These are phyloP conservation scores for Paraurostyla sp. DNA, from an alignment of 73 alveolate genomes.

Conservation along the genomic window DNA sequence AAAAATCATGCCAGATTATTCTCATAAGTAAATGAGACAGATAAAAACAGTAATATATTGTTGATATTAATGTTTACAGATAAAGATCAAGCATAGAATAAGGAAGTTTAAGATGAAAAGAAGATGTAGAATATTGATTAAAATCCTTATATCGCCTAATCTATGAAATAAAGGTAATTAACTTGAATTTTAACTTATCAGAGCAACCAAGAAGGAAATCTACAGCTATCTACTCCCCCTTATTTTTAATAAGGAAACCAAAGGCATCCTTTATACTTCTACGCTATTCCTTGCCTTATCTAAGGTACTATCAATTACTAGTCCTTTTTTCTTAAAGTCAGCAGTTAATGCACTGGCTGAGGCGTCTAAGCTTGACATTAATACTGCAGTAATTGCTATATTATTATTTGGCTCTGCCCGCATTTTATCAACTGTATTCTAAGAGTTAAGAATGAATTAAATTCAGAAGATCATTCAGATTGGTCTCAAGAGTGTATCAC, in stretches of 20 bases:
- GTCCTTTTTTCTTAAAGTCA: conserved; percentile 73
- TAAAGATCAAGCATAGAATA: neutral
- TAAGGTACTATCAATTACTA: conserved; percentile 62
- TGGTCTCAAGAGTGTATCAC: conserved; percentile 64
- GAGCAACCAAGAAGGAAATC: conserved; percentile 59
- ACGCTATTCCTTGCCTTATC: conserved; percentile 55
- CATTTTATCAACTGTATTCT: conserved; percentile 53
- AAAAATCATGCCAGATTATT: too few species aligned
- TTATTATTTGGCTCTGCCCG: conserved; percentile 70
- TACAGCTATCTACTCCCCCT: neutral
- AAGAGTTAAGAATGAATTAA: conserved; percentile 68
- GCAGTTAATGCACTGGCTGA: conserved; percentile 79
- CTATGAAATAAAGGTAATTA: neutral
- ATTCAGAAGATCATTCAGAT: conserved; percentile 61
- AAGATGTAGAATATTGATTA: neutral
- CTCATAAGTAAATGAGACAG: too few species aligned
- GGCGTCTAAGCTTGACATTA: neutral
- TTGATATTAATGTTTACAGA: too few species aligned
- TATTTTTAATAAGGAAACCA: conserved; percentile 26
- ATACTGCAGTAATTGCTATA: conserved; percentile 52
- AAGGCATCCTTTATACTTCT: conserved; percentile 25
- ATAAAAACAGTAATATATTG: too few species aligned
- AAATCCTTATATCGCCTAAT: neutral
- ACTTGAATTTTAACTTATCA: neutral
- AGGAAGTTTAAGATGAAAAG: neutral